Base-by-base conservation (phyloP, 176 grass and related monocot genomes). In the Rhynchospora breviuscula region DNA sequence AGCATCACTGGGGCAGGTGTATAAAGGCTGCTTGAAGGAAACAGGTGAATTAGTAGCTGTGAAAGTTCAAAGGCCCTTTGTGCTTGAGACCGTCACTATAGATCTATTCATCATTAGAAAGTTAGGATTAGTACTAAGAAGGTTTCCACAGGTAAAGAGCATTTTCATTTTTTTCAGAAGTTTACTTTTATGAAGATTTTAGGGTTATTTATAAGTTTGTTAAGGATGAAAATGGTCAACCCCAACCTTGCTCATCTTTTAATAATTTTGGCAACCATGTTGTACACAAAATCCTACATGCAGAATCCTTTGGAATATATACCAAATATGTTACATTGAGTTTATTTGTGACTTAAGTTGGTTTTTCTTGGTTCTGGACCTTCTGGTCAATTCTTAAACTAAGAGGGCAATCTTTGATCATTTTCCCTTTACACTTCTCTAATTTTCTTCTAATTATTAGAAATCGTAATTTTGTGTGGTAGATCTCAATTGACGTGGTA, bases 1-100 rank as follows among this genome's bases (percentile, higher is more conserved):
- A 98, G 95, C 95, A 85, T 98, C 95, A 14, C 84, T 98, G 73
- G 95, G 95, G 80, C 92, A 98, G 91, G 95, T 98, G 43, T 95
- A 98, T 71, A 95, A 98, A 76, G 95, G 95, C 3, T 87, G 95
- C 9, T 89, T 98, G 86, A 98, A 92, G 90, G 95, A 98, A 85
- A 95, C 92, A 0, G 92, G 95, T 44, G 95, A 98, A 21, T 69
- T 90, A 87, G 95, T 98, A 18, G 95, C 95, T 21, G 95, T 98
- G 22, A 98, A 98, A 90, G 95, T 98, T 60, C 95, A 98, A 78
- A 81, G 95, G 9, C 95, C 95, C 10, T 98, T 95, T 78, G 92
- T 98, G 58, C 88, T 98, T 44, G 95, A 98, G 83, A 98, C 95
- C 56, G 92, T 98, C 9, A 98, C 95, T 29, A 72, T 98, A 35